Evolutionary conservation across 495 filamentous ascomycete species (phyloP), one percentile per base, ranked within the genome.

Genomic region (Penicillium salamii): DNA sequence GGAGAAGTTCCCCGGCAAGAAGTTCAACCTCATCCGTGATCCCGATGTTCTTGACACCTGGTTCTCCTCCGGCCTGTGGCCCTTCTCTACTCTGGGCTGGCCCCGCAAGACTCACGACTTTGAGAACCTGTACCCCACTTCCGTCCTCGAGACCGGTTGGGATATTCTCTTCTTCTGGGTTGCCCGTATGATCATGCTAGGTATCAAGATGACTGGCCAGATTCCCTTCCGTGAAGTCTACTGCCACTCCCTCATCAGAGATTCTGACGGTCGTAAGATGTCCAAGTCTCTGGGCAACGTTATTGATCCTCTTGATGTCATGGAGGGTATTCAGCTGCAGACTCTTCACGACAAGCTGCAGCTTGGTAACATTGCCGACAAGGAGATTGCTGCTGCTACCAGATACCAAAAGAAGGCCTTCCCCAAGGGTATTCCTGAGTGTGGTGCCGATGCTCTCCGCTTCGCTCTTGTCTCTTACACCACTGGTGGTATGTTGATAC

Each of bases 151-250:
- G 65, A 90, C 88, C 12, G 88, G 88, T 15, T 91, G 87, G 88
- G 86, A 92, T 69, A 92, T 92, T 57, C 68, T 92, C 9, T 85
- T 88, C 76, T 91, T 91, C 81, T 92, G 88, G 88, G 84, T 91
- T 46, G 83, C 80, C 14, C 70, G 88, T 42, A 92, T 92, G 88
- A 86, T 92, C 60, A 87, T 92, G 80, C 76, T 92, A 42, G 76
- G 79, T 54, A 69, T 90, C 29, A 89, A 90, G 67, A 68, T 91
- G 66, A 89, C 86, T 9, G 86, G 85, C 23, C 72, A 90, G 65
- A 72, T 91, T 40, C 87, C 87, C 0, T 91, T 91, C 72, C 80
- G 69, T 34, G 87, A 90, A 68, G 85, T 91, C 9, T 90, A 86
- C 74, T 90, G 87, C 55, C 88, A 91, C 66, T 77, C 75, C 15